These are phyloP conservation scores for Debaryomyces psychrophilus DNA, from an alignment of 1,139 yeast genomes.

Conservation along the genomic window DNA sequence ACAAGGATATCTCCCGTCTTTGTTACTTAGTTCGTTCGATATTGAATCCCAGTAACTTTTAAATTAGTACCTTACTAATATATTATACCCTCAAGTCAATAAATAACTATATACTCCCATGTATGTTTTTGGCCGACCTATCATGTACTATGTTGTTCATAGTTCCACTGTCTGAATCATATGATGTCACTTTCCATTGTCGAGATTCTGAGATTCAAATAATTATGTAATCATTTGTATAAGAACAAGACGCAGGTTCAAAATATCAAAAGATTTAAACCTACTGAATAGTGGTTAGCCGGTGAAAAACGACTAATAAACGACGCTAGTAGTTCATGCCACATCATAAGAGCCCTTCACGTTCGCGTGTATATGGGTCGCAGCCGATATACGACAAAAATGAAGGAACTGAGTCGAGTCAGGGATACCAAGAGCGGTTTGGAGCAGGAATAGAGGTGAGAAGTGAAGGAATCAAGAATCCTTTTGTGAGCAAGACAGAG, in stretches of 20 bases:
- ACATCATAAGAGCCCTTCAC: conserved; percentile 2
- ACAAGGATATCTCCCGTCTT: not conserved
- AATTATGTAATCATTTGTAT: not conserved
- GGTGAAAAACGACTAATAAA: not conserved
- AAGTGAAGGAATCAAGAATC: conserved; percentile 1
- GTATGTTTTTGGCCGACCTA: not conserved
- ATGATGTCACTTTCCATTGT: conserved; percentile 8
- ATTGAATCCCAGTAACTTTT: not conserved
- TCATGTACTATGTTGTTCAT: conserved; percentile 3
- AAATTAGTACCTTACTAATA: not conserved
- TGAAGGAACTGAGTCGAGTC: not conserved
- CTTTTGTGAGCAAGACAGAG: conserved; percentile 2
- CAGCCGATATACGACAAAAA: not conserved
- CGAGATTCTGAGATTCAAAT: conserved; percentile 1
- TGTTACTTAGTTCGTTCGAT: not conserved
- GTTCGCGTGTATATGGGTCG: conserved; percentile 1
- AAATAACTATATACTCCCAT: conserved; percentile 4
- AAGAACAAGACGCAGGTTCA: not conserved
- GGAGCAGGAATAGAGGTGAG: conserved; percentile 1
- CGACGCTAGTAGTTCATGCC: not conserved
- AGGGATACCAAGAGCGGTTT: not conserved
- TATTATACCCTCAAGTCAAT: not conserved
- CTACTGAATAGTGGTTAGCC: not conserved
- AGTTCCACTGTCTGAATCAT: conserved; percentile 4
- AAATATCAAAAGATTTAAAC: not conserved